phyloP scores from a whole-genome alignment of 179 eudicot species.

The Beta lomatogona region DNA sequence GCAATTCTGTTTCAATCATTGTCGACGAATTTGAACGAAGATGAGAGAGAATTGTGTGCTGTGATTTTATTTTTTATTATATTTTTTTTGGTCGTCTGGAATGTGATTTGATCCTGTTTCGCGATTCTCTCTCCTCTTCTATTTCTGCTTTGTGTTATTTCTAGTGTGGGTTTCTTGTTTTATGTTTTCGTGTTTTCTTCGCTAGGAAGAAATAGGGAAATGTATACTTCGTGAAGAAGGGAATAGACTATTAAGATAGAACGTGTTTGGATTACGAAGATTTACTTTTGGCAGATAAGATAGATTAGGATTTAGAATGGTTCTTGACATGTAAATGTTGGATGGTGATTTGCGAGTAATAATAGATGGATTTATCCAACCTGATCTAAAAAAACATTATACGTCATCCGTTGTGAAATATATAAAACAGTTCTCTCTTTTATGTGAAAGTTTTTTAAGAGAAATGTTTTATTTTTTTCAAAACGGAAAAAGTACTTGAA shows the following conservation, averaged over 20 bases:
- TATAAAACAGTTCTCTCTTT: no score
- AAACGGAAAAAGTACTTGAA: no score
- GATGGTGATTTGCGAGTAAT: no score
- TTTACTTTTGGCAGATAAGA: background rate
- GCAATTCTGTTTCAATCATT: constrained; percentile 76
- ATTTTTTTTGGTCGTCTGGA: background rate
- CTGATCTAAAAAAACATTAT: no score
- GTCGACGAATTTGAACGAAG: constrained; percentile 14
- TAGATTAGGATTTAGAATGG: no score
- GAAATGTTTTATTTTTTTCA: no score
- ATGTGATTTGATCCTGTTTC: background rate
- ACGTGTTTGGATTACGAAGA: background rate
- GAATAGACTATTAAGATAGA: background rate
- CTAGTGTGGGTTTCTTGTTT: background rate
- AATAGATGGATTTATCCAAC: no score
- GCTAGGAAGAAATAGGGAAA: background rate
- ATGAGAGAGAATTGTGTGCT: no score
- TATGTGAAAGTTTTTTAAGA: no score
- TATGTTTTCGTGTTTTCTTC: background rate
- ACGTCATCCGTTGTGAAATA: no score
- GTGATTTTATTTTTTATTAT: background rate
- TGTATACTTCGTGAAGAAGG: background rate
- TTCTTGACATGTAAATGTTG: no score
- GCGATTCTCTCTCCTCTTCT: constrained; percentile 1
- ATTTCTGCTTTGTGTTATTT: no score